Percentiles rank a stretch among this genome's conserved stretches.
phyloP scores from a whole-genome alignment of 768 basidiomycete genomes.

The Tylopilus vinaceipallidus region DNA sequence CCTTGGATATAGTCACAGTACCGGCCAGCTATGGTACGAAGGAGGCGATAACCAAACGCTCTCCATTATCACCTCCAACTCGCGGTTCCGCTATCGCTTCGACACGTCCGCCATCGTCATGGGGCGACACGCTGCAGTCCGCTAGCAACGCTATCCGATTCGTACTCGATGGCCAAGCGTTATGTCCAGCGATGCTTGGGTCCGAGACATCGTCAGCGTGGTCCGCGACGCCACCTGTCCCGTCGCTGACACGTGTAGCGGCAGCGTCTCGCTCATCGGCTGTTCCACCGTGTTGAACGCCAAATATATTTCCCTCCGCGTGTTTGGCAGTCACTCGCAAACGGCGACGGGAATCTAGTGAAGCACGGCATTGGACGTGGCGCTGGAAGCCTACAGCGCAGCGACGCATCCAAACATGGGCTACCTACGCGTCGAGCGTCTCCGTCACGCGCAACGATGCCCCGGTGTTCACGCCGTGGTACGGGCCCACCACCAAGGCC shows the following conservation, averaged over 20 bases:
- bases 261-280: not conserved
- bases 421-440: not conserved
- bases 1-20: not conserved
- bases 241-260: not conserved
- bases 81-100: not conserved
- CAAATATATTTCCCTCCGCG: too few relatives aligned
- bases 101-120: not conserved
- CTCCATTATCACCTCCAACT: not conserved
- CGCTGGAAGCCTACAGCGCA: not conserved
- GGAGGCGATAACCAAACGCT: not conserved
- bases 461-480: not conserved
- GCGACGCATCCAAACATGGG: too few relatives aligned
- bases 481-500: conserved; percentile 2
- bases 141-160: not conserved
- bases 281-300: not conserved
- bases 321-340: not conserved
- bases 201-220: not conserved
- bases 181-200: not conserved
- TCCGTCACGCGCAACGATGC: not conserved
- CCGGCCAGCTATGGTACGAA: not conserved
- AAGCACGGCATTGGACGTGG: not conserved
- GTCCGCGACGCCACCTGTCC: not conserved
- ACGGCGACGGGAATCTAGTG: not conserved
- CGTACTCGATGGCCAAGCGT: not conserved
- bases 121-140: not conserved